phyloP scores from a whole-genome alignment of 257 asterid genomes.

The Lantana camara region DNA sequence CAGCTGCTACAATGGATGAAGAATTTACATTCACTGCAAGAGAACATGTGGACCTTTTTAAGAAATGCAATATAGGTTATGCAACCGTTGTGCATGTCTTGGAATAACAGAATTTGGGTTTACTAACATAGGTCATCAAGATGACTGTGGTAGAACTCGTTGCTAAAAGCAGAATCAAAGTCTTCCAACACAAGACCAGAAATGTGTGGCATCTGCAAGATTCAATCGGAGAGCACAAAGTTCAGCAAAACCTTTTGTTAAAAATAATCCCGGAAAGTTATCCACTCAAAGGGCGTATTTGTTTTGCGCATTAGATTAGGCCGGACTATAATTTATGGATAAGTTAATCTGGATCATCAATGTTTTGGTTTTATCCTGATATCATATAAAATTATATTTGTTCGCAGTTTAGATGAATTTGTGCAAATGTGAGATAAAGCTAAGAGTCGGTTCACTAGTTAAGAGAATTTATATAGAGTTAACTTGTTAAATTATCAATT shows the following conservation, averaged over 20 bases:
- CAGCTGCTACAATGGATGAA: constrained; percentile 81
- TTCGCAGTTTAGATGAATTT: background rate
- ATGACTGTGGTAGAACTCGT: constrained; percentile 93
- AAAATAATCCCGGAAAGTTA: constrained; percentile 2
- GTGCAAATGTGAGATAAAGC: constrained; percentile 3
- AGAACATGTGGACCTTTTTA: constrained; percentile 27
- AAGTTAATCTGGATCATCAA: background rate
- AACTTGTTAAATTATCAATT: background rate
- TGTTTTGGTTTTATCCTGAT: background rate
- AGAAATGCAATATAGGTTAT: constrained; percentile 12
- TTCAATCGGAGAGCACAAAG: constrained; percentile 16
- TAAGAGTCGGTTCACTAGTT: background rate
- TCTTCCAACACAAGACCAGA: constrained; percentile 93
- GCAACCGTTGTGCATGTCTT: background rate
- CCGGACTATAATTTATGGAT: background rate
- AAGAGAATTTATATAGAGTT: no score
- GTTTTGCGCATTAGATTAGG: constrained; percentile 6
- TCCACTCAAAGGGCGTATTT: constrained; percentile 11
- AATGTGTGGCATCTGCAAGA: constrained; percentile 69
- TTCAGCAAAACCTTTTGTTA: constrained; percentile 20
- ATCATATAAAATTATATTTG: background rate
- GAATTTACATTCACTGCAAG: constrained; percentile 85
- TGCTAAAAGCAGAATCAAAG: constrained; percentile 81
- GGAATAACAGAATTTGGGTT: constrained; percentile 27
- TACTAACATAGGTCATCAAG: constrained; percentile 87